These are phyloP conservation scores for Bruguiera gymnorhiza DNA, from an alignment of 345 rosid species.

Conservation along the genomic window DNA sequence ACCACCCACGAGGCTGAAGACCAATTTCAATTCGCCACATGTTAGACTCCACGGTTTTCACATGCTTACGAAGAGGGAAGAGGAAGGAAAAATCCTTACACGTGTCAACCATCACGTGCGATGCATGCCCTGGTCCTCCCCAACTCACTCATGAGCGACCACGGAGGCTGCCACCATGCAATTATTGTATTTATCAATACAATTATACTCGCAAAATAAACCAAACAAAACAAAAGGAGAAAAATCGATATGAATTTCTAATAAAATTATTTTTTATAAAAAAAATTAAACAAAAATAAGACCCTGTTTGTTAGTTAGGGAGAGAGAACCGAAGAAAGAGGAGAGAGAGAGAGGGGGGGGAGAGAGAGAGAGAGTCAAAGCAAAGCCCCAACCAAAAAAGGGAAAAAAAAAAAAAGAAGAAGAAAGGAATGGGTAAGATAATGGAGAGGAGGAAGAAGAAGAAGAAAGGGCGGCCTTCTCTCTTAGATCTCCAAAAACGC, in stretches of 20 bases:
- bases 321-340: slow-evolving; percentile 25
- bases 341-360: neutral
- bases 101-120: slow-evolving; percentile 5
- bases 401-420: neutral
- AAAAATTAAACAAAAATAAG: neutral
- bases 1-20: no score
- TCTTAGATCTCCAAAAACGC: slow-evolving; percentile 30
- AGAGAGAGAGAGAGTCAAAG: slow-evolving; percentile 20
- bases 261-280: neutral
- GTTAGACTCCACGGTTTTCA: no score
- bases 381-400: neutral
- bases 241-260: neutral
- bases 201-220: no score
- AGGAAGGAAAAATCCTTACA: no score
- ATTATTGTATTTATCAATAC: no score
- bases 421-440: slow-evolving; percentile 10
- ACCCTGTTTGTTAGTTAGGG: slow-evolving; percentile 30
- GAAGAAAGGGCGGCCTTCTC: slow-evolving; percentile 36
- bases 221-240: neutral
- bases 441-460: slow-evolving; percentile 21
- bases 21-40: no score
- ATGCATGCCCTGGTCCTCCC: neutral
- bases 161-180: no score
- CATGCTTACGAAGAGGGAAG: no score
- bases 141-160: no score